Percentiles rank a stretch among this genome's conserved stretches.
Conservation (phyloP, 1,284 basidiomycete species). For the Cryptococcus deneoformans region DNA sequence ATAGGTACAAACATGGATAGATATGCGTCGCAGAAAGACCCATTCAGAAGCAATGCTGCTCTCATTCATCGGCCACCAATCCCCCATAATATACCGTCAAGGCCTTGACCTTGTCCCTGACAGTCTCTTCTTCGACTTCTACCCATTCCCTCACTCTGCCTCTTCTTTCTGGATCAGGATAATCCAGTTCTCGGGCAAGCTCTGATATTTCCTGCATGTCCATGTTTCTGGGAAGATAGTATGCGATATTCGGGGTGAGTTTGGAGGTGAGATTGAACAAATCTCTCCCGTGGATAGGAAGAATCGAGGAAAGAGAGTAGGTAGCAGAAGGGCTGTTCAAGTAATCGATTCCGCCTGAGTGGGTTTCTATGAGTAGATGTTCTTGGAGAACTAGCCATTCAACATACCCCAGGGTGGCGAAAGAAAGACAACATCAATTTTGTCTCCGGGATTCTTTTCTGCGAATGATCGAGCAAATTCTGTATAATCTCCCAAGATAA, state of each 20-base stretch:
- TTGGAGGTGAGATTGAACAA: constrained; percentile 66
- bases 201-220: constrained; percentile 67
- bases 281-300: constrained; percentile 71
- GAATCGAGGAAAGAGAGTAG: constrained; percentile 68
- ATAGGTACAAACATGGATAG: too few relatives aligned
- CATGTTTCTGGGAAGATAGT: constrained; percentile 84
- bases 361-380: background rate
- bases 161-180: background rate
- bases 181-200: constrained; percentile 48
- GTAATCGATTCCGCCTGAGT: constrained; percentile 41
- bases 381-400: background rate
- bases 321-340: constrained; percentile 52
- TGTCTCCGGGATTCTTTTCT: constrained; percentile 41
- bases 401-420: constrained; percentile 91
- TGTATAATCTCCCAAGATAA: constrained; percentile 82
- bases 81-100: constrained; percentile 55
- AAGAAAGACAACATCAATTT: constrained; percentile 83
- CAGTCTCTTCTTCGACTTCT: constrained; percentile 55
- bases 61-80: constrained; percentile 30
- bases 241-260: constrained; percentile 78
- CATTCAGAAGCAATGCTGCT: too few relatives aligned
- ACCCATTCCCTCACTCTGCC: constrained; percentile 37
- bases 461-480: constrained; percentile 66
- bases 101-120: constrained; percentile 55
- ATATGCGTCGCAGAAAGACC: too few relatives aligned